Conservation (phyloP, 176 grass and related monocot genomes). For the Oropetium thomaeum region DNA sequence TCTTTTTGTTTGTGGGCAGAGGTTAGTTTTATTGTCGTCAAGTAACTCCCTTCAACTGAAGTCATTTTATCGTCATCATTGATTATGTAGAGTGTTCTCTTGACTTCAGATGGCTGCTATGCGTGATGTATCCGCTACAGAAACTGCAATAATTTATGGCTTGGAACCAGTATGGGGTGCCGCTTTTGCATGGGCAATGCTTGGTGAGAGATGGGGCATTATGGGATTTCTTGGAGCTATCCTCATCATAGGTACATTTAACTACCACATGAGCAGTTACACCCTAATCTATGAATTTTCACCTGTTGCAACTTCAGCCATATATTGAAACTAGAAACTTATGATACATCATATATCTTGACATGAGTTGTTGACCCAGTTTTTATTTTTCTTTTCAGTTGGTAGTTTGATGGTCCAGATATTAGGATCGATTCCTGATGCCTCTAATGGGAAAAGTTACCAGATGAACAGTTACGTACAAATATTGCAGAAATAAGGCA, state of each 20-base stretch:
- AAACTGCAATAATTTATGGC: slow-evolving; percentile 67
- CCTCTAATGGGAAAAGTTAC: slow-evolving; percentile 21
- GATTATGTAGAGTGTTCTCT: not conserved
- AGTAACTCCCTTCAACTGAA: not conserved
- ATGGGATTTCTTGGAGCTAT: slow-evolving; percentile 43
- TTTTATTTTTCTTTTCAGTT: slow-evolving; percentile 15
- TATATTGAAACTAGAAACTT: not conserved
- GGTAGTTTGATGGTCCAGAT: slow-evolving; percentile 59
- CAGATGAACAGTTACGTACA: slow-evolving; percentile 31
- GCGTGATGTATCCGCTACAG: slow-evolving; percentile 54
- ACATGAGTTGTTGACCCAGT: slow-evolving; percentile 9
- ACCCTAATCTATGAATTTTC: not conserved
- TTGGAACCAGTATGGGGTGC: slow-evolving; percentile 57
- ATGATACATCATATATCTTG: not conserved
- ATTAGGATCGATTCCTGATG: slow-evolving; percentile 30
- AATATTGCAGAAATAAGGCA: not conserved
- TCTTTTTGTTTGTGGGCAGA: slow-evolving; percentile 52
- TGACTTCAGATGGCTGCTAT: slow-evolving; percentile 47
- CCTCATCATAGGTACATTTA: slow-evolving; percentile 44
- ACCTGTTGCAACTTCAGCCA: not conserved
- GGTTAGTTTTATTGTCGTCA: slow-evolving; percentile 21
- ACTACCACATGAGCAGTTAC: not conserved
- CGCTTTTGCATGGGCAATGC: slow-evolving; percentile 49
- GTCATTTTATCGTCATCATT: not conserved
- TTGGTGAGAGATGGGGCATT: slow-evolving; percentile 52